phyloP scores from a whole-genome alignment of 768 basidiomycete genomes.

The Lepiota brunneoincarnata region DNA sequence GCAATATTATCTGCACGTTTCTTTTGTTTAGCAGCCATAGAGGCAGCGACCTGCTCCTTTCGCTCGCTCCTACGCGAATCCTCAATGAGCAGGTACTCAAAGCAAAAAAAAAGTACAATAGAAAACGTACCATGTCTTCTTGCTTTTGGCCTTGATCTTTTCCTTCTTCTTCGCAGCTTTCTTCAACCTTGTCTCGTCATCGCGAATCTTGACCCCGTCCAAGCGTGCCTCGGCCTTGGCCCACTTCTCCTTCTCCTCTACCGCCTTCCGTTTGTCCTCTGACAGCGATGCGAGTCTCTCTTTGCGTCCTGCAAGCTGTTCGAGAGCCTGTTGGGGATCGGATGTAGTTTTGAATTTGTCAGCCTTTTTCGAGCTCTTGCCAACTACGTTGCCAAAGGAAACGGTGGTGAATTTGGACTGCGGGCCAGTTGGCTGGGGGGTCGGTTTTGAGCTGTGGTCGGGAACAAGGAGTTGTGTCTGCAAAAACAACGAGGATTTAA shows the following conservation, averaged over 20 bases:
- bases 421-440: slow-evolving; percentile 23
- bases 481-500: slow-evolving; percentile 1
- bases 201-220: slow-evolving; percentile 88
- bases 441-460: slow-evolving; percentile 34
- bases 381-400: slow-evolving; percentile 62
- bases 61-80: slow-evolving; percentile 68
- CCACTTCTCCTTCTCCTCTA: slow-evolving; percentile 86
- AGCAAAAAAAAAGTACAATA: slow-evolving; percentile 4
- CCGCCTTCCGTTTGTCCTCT: slow-evolving; percentile 77
- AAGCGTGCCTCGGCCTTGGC: slow-evolving; percentile 84
- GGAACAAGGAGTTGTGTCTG: slow-evolving; percentile 75
- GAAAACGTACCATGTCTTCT: slow-evolving; percentile 74
- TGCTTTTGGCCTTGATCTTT: slow-evolving; percentile 83
- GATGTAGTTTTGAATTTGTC: slow-evolving; percentile 65
- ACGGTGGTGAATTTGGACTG: slow-evolving; percentile 55
- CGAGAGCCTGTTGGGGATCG: slow-evolving; percentile 84
- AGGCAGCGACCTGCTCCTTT: slow-evolving; percentile 70
- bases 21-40: slow-evolving; percentile 85
- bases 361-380: slow-evolving; percentile 48
- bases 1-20: slow-evolving; percentile 92
- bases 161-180: slow-evolving; percentile 93
- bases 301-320: slow-evolving; percentile 73
- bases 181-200: slow-evolving; percentile 82
- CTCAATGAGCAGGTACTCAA: neutral
- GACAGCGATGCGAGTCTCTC: slow-evolving; percentile 74